Base-by-base conservation (phyloP, 169 alveolate genomes). In the Neospora caninum region DNA sequence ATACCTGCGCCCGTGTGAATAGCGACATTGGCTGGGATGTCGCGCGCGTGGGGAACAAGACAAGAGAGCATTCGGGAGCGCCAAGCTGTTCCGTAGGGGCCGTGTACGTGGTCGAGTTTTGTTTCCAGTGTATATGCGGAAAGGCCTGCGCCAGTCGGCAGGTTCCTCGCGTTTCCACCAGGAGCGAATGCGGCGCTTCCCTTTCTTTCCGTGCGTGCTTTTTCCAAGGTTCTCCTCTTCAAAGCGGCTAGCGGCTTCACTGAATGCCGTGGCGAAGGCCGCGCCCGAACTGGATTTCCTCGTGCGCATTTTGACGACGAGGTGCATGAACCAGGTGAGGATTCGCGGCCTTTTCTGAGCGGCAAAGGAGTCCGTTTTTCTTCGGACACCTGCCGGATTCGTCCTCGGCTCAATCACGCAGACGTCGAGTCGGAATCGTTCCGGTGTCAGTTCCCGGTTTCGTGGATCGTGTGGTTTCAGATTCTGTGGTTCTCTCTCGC, bases 231-330 rank as follows among this genome's bases (percentile, higher is more conserved):
- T 64, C 53, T 20, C 80, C 34, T 58, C 93, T 39, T 89, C 94
- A 38, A 93, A 94, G 88, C 95, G 84, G 53, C 84, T 96, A 45
- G 84, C 92, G 0, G 95, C 78, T 10, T 96, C 97, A 7, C 94
- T 96, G 67, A 93, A 94, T 67, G 69, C 78, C 29, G 93, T 94
- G n/a, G 95, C 87, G 38, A 67, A 83, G 38, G 92, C 88, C 0
- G 99, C 98, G 93, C 98, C 99, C 0, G 97, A 96, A 91, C 97
- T 98, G 95, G 98, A 98, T 88, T 98, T 97, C 91, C 94, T 98
- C 49, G 97, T 99, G 10, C 91, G 99, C 83, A 98, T 97, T 86
- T 94, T 98, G 94, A 98, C 99, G 25, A 98, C 99, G 20, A 97
- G 99, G 94, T 97, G 99, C 54, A 98, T 98, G 99, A 98, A 98